These are phyloP conservation scores for Glaciozyma antarctica DNA, from an alignment of 768 basidiomycete genomes.

Conservation along the genomic window DNA sequence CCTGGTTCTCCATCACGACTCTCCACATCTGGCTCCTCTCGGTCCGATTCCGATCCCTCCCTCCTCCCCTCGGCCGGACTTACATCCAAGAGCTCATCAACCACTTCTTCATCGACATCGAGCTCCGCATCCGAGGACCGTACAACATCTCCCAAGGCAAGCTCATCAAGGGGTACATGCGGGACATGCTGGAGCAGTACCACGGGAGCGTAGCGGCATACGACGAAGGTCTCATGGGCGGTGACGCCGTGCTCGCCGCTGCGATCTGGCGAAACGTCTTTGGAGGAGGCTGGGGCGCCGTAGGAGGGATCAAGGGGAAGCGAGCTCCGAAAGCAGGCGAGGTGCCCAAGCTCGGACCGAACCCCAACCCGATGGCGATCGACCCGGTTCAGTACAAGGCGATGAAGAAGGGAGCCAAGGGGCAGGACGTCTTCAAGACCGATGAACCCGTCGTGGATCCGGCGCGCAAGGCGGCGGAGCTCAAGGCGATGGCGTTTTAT, in stretches of 20 bases:
- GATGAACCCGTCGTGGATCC: constrained; percentile 38
- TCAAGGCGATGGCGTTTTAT: constrained; percentile 22
- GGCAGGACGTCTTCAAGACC: constrained; percentile 49
- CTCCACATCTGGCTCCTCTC: constrained; percentile 86
- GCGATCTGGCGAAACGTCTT: constrained; percentile 88
- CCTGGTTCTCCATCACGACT: constrained; percentile 90
- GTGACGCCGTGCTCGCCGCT: constrained; percentile 73
- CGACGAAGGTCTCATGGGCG: constrained; percentile 55
- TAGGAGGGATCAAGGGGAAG: constrained; percentile 41
- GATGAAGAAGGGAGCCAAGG: constrained; percentile 27
- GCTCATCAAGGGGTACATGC: constrained; percentile 77
- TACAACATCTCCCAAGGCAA: constrained; percentile 53
- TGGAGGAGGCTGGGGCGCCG: constrained; percentile 62
- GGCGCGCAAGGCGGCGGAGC: constrained; percentile 14
- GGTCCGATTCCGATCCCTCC: constrained; percentile 76
- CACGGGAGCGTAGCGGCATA: constrained; percentile 67
- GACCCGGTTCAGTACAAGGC: constrained; percentile 32
- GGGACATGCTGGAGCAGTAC: constrained; percentile 77
- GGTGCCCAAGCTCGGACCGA: constrained; percentile 41
- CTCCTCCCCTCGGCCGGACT: constrained; percentile 52
- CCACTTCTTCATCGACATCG: constrained; percentile 90
- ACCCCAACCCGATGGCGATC: constrained; percentile 42
- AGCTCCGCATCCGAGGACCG: constrained; percentile 74
- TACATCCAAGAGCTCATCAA: constrained; percentile 78
- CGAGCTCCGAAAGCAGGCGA: constrained; percentile 45